A percentile compares a stretch with the other conserved stretches of the same genome.
phyloP scores from a whole-genome alignment of 768 basidiomycete genomes.

The Hemileccinum impolitum region DNA sequence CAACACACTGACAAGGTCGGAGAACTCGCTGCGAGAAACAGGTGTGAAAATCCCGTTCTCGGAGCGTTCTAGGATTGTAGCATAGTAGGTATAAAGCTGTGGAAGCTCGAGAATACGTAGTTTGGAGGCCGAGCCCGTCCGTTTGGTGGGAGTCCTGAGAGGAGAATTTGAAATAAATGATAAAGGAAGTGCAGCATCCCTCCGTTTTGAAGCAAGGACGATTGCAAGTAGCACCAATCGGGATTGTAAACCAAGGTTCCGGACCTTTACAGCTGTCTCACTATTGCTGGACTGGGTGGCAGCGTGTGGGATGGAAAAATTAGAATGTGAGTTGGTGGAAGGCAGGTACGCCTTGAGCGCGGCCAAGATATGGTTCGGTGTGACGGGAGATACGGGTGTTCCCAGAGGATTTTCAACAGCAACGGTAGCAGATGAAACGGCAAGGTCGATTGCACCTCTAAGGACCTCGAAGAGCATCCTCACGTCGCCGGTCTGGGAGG shows the following conservation, averaged over 20 bases:
- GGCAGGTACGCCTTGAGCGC: constrained; percentile 73
- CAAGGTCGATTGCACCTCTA: constrained; percentile 73
- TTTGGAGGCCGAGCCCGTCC: constrained; percentile 37
- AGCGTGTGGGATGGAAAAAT: constrained; percentile 16
- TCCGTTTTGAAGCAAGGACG: constrained; percentile 60
- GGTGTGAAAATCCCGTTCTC: constrained; percentile 55
- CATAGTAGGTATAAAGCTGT: constrained; percentile 65
- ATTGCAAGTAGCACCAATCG: constrained; percentile 65
- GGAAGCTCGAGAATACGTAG: constrained; percentile 50
- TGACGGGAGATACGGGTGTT: constrained; percentile 43
- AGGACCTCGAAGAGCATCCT: constrained; percentile 77
- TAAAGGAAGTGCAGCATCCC: constrained; percentile 54
- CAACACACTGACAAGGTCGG: constrained; percentile 65
- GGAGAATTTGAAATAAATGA: constrained; percentile 34
- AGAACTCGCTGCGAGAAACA: constrained; percentile 74
- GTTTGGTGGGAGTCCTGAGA: constrained; percentile 49
- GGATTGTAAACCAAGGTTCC: constrained; percentile 68
- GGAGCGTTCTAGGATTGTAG: constrained; percentile 51
- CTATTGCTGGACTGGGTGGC: constrained; percentile 38
- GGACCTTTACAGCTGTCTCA: constrained; percentile 64
- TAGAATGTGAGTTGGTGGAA: constrained; percentile 25
- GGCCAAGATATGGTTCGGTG: constrained; percentile 64
- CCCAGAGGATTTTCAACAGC: constrained; percentile 26
- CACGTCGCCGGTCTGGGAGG: constrained; percentile 80
- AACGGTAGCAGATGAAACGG: constrained; percentile 34